Evolutionary conservation across 1,284 basidiomycete genomes (phyloP).

Genomic region (Cutaneotrichosporon sp.): DNA sequence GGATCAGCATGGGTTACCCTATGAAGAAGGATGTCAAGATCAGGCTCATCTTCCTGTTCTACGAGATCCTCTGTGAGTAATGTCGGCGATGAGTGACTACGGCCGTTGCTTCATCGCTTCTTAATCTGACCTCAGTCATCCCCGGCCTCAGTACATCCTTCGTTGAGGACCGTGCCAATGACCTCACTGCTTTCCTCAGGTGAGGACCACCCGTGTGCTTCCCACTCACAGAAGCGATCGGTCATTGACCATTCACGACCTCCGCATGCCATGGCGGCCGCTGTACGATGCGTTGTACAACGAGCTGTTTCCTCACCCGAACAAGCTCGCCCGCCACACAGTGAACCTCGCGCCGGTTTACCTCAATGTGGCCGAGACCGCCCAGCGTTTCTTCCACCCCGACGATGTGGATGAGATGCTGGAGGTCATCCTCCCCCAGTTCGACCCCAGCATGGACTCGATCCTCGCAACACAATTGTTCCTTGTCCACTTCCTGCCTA

Average conservation of each 20-base stretch:
- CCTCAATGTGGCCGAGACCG: conserved; percentile 75
- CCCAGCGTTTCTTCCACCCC: conserved; percentile 84
- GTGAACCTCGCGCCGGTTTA: conserved; percentile 53
- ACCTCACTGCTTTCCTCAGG: conserved; percentile 55
- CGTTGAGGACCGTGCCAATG: conserved; percentile 51
- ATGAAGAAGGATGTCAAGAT: conserved; percentile 75
- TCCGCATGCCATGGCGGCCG: conserved; percentile 83
- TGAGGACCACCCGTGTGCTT: conserved; percentile 53
- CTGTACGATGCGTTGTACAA: conserved; percentile 72
- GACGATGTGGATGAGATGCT: conserved; percentile 87
- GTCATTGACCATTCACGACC: conserved; percentile 69
- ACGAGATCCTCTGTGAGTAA: conserved; percentile 52
- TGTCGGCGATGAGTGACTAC: conserved; percentile 51
- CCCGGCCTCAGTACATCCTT: conserved; percentile 53
- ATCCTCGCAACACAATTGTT: conserved; percentile 75
- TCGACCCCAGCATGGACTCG: conserved; percentile 69
- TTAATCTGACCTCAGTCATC: conserved; percentile 49
- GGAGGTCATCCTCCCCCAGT: conserved; percentile 57
- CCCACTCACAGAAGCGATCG: conserved; percentile 60
- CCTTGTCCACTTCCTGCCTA: conserved; percentile 71
- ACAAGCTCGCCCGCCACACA: conserved; percentile 74
- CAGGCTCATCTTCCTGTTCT: conserved; percentile 73
- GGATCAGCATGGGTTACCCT: conserved; percentile 76
- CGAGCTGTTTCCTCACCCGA: conserved; percentile 75
- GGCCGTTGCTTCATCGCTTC: conserved; percentile 51